phyloP scores from a whole-genome alignment of 768 basidiomycete genomes.

The Cystoderma amianthinum region DNA sequence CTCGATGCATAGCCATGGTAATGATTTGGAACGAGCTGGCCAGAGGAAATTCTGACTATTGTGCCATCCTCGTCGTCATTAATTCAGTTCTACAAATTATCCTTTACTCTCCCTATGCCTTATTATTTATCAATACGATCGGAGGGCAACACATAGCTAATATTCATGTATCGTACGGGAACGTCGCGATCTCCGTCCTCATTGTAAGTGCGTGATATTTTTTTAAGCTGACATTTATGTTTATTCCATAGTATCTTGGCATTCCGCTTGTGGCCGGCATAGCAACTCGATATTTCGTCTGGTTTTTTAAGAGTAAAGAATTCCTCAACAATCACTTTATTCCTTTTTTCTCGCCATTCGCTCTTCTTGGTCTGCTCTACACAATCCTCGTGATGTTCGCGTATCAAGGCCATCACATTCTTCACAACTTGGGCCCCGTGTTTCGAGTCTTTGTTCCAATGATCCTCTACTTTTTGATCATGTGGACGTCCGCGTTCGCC shows the following conservation, averaged over 20 bases:
- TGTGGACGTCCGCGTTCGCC: conserved; percentile 63
- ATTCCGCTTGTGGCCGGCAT: conserved; percentile 73
- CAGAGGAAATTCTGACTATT: conserved; percentile 61
- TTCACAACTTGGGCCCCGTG: conserved; percentile 67
- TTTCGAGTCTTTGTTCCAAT: conserved; percentile 81
- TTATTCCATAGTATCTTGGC: conserved; percentile 58
- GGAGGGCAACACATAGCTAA: conserved; percentile 31
- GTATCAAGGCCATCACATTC: conserved; percentile 60
- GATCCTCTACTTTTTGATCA: conserved; percentile 70
- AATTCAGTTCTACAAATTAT: conserved; percentile 77
- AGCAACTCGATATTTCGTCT: conserved; percentile 54
- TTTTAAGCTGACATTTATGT: neutral
- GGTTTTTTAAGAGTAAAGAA: conserved; percentile 31
- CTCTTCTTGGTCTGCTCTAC: conserved; percentile 73
- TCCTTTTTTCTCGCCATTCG: conserved; percentile 60
- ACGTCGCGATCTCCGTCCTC: conserved; percentile 59
- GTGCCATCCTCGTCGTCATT: conserved; percentile 73
- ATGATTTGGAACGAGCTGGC: conserved; percentile 81
- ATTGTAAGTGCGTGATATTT: conserved; percentile 42
- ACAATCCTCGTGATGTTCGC: conserved; percentile 76
- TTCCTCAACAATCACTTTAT: conserved; percentile 57
- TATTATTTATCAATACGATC: conserved; percentile 71
- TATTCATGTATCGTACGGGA: conserved; percentile 47
- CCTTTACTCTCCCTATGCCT: conserved; percentile 66
- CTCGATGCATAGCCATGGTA: conserved; percentile 69